A percentile compares a stretch with the other conserved stretches of the same genome.
Evolutionary conservation across 345 rosid genomes (phyloP).

Genomic region (Ceriops decandra): DNA sequence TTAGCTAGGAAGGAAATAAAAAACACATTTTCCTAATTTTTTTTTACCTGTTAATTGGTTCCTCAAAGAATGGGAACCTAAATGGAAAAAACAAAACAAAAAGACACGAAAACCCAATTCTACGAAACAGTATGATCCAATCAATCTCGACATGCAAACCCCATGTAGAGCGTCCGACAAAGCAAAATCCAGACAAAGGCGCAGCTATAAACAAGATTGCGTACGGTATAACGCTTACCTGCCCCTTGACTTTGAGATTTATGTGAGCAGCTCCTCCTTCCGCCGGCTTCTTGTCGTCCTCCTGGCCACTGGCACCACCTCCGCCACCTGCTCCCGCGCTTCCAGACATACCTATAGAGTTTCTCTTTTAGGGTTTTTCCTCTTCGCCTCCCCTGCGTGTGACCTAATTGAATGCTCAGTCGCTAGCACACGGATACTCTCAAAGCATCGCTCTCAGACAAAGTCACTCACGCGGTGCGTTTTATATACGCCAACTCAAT

Average conservation of each 20-base stretch:
- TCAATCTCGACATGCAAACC: background rate
- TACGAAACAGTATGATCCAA: too few species aligned
- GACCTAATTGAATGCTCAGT: background rate
- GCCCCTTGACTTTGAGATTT: constrained; percentile 78
- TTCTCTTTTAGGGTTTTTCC: background rate
- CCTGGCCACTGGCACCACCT: constrained; percentile 33
- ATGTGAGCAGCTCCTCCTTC: constrained; percentile 52
- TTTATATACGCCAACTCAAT: background rate
- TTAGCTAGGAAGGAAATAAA: too few species aligned
- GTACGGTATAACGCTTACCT: constrained; percentile 30
- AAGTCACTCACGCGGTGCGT: background rate
- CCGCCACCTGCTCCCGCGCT: constrained; percentile 27
- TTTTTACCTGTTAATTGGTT: too few species aligned
- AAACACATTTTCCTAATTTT: too few species aligned
- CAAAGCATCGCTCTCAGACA: background rate
- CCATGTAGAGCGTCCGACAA: background rate
- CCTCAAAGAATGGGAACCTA: too few species aligned
- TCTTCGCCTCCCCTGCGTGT: background rate
- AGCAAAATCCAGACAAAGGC: background rate
- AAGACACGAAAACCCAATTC: too few species aligned
- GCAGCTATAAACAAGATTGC: background rate
- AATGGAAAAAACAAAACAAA: too few species aligned
- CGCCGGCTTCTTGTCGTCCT: constrained; percentile 66
- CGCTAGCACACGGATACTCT: background rate
- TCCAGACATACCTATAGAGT: constrained; percentile 37